Evolutionary conservation across 2,329 filamentous ascomycete species (phyloP).

Genomic region (Exophiala viscosa): DNA sequence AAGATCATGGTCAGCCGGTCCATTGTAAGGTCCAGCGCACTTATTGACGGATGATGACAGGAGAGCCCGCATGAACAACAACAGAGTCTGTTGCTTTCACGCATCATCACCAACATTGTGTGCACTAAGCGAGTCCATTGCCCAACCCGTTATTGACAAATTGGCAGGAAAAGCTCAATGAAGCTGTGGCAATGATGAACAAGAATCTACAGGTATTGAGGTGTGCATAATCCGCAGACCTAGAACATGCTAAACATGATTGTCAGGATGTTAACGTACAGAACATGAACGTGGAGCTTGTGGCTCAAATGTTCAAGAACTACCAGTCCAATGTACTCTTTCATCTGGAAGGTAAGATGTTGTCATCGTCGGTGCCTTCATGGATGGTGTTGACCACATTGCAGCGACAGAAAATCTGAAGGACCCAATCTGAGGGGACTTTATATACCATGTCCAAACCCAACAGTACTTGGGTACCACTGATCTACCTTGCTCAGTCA

Average conservation of each 20-base stretch:
- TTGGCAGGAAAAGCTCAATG: conserved; percentile 88
- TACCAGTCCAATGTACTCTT: conserved; percentile 98
- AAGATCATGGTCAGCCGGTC: conserved; percentile 2
- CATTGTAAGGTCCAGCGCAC: background rate
- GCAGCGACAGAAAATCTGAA: conserved; percentile 79
- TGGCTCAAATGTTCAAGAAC: conserved; percentile 99
- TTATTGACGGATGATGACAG: conserved; percentile 40
- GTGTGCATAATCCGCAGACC: background rate
- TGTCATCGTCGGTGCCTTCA: background rate
- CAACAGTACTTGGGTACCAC: too few relatives aligned
- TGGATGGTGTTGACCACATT: conserved; percentile 5
- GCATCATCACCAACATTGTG: conserved; percentile 97
- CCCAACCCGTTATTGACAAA: conserved; percentile 15
- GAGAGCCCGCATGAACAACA: conserved; percentile 98
- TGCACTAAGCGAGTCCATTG: conserved; percentile 33
- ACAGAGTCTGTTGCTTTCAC: conserved; percentile 85
- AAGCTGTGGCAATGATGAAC: conserved; percentile 88
- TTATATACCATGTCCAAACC: background rate
- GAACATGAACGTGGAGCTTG: conserved; percentile 97
- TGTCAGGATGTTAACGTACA: conserved; percentile 90
- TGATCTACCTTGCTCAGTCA: too few relatives aligned
- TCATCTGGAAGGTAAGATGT: conserved; percentile 77
- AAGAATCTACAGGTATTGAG: conserved; percentile 72
- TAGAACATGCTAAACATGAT: background rate
- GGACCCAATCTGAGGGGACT: conserved; percentile 59